Evolutionary conservation across 768 basidiomycete genomes (phyloP).

Genomic region (Hypsizygus marmoreus): DNA sequence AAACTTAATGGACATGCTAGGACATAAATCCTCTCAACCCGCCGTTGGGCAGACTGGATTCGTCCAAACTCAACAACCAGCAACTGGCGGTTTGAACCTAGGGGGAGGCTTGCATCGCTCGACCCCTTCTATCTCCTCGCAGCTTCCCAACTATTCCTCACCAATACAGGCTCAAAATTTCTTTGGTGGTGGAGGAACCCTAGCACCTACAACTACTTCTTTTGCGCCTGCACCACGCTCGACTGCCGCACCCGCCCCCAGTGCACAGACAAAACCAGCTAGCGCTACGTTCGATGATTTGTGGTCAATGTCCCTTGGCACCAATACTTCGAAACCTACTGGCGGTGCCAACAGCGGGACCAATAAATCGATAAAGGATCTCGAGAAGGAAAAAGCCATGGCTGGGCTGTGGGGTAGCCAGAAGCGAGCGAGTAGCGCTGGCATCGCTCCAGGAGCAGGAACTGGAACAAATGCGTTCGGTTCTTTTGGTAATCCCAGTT

Average conservation of each 20-base stretch:
- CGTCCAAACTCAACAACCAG: conserved; percentile 30
- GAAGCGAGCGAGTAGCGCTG: conserved; percentile 13
- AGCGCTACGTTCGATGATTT: conserved; percentile 81
- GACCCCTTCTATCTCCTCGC: conserved; percentile 36
- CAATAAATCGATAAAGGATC: conserved; percentile 82
- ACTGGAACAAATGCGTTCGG: conserved; percentile 28
- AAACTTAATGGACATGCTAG: conserved; percentile 55
- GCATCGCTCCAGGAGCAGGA: neutral
- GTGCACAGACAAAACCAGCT: conserved; percentile 39
- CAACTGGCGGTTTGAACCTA: conserved; percentile 25
- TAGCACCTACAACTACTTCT: conserved; percentile 34
- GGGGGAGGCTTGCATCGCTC: conserved; percentile 37
- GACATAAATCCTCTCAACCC: conserved; percentile 31
- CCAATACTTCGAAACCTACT: conserved; percentile 40
- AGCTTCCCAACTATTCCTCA: conserved; percentile 30
- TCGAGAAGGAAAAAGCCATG: conserved; percentile 85
- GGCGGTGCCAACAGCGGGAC: conserved; percentile 19
- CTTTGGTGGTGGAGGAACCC: conserved; percentile 33
- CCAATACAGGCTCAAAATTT: conserved; percentile 25
- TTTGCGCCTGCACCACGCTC: conserved; percentile 16
- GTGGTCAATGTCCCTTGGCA: conserved; percentile 80
- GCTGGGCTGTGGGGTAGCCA: conserved; percentile 76
- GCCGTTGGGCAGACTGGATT: conserved; percentile 26
- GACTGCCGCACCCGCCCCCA: conserved; percentile 7
- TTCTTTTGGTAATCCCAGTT: conserved; percentile 27